Evolutionary conservation across 345 rosid genomes (phyloP), one percentile per base, ranked within the genome.

Genomic region (Rubroshorea leprosula): DNA sequence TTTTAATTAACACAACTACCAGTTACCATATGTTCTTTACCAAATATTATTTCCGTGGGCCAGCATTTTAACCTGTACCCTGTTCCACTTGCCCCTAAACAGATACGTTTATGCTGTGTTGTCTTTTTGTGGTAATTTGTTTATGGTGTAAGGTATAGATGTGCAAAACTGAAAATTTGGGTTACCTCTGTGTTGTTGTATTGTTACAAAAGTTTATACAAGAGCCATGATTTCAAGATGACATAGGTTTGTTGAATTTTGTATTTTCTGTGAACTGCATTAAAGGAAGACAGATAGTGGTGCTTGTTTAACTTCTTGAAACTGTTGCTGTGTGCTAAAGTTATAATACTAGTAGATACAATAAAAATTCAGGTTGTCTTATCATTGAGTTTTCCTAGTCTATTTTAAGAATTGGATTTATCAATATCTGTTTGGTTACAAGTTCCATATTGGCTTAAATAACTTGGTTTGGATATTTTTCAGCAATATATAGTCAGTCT

Each of bases 1-100:
- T 35, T 35, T 35, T 35, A n/a, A 35, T 52, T 57, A 43, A 15
- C 20, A 57, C 52, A 59, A 55, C 68, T 23, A 45, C 19, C 16
- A 14, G 26, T 59, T 51, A 44, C 62, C 63, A 15, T 53, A 54
- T 58, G 53, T 74, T 25, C 66, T 66, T 35, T 26, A 17, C 56
- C 51, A 54, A 51, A 61, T 53, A 61, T 56, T 22, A 29, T n/a
- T 57, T 48, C 0, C 44, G 65, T 60, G 72, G 78, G 72, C 53
- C 72, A 43, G 8, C 31, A 64, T 70, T 55, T 9, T 10, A 14
- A 16, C 3, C 41, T 14, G 3, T 9, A 1, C 47, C 10, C 47
- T 15, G n/a, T 44, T 44, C 47, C 18, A 5, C 4, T 44, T 44
- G n/a, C 47, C 47, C 18, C 47, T n/a, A 10, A 7, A 39, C 3